Evolutionary conservation across 371 early-diverging fungal genomes (phyloP).

Genomic region (Rozella allomycis): DNA sequence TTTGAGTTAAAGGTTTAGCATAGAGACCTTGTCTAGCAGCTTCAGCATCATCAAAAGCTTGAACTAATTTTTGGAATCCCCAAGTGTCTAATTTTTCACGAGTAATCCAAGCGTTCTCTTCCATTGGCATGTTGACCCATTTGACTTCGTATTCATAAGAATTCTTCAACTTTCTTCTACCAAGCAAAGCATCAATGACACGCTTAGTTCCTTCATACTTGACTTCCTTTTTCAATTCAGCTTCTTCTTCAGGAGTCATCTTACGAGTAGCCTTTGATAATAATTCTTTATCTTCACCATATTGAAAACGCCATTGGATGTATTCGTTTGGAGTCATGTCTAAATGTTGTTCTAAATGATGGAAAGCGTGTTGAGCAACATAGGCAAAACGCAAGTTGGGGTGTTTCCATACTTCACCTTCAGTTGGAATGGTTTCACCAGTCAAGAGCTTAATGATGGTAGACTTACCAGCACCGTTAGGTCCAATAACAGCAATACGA

Average conservation of each 20-base stretch:
- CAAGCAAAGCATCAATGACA: conserved; percentile 9
- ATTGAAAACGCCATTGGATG: conserved; percentile 45
- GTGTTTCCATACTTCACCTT: conserved; percentile 48
- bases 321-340: conserved; percentile 41
- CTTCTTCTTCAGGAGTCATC: conserved; percentile 37
- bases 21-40: conserved; percentile 38
- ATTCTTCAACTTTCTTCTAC: conserved; percentile 44
- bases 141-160: conserved; percentile 41
- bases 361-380: conserved; percentile 59
- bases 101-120: conserved; percentile 45
- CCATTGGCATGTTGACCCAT: conserved; percentile 33
- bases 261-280: conserved; percentile 9
- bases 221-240: conserved; percentile 17
- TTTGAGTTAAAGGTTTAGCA: conserved; percentile 36
- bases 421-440: conserved; percentile 40
- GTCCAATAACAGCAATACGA: conserved; percentile 45
- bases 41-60: conserved; percentile 37
- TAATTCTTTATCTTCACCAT: conserved; percentile 12
- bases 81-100: conserved; percentile 40
- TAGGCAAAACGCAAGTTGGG: conserved; percentile 45
- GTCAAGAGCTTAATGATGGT: conserved; percentile 66
- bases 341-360: conserved; percentile 44
- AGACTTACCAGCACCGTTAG: conserved; percentile 65
- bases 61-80: conserved; percentile 42
- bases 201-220: conserved; percentile 2